phyloP scores from a whole-genome alignment of 495 filamentous ascomycete genomes.

The Podospora bellae-mahoneyi region DNA sequence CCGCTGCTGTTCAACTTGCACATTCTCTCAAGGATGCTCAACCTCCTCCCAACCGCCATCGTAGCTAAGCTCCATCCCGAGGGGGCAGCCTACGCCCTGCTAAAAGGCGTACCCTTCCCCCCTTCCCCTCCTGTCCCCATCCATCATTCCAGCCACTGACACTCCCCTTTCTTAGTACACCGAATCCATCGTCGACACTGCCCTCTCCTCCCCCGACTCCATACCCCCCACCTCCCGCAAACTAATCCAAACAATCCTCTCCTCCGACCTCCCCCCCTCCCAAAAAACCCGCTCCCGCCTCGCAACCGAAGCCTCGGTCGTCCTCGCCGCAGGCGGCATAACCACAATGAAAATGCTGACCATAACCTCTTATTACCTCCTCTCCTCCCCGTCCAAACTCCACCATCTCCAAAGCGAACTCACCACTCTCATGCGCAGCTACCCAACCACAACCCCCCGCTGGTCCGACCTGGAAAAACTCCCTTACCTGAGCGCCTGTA shows the following conservation, averaged over 20 bases:
- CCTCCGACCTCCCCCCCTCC: not conserved
- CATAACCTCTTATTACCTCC: constrained; percentile 1
- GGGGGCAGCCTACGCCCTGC: not conserved
- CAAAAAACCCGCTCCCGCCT: constrained; percentile 2
- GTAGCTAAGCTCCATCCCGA: not conserved
- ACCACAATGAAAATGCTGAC: constrained; percentile 5
- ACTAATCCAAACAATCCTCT: constrained; percentile 2
- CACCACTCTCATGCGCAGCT: not conserved
- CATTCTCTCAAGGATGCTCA: not conserved
- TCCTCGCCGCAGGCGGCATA: constrained; percentile 4
- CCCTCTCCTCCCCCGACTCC: not conserved
- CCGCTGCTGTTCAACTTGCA: constrained; percentile 6
- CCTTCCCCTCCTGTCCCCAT: not conserved
- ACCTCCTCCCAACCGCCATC: not conserved
- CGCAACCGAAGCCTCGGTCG: constrained; percentile 1
- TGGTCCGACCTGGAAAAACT: constrained; percentile 1
- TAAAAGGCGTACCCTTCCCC: not conserved
- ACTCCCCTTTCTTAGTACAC: not conserved
- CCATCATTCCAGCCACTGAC: not conserved
- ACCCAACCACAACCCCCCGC: not conserved
- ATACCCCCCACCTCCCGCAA: not conserved
- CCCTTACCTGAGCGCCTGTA: not conserved
- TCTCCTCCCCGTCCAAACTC: not conserved
- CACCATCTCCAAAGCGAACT: not conserved
- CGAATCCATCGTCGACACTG: constrained; percentile 5